phyloP scores from a whole-genome alignment of 331 rosid genomes.

The Pyrus hybrid region DNA sequence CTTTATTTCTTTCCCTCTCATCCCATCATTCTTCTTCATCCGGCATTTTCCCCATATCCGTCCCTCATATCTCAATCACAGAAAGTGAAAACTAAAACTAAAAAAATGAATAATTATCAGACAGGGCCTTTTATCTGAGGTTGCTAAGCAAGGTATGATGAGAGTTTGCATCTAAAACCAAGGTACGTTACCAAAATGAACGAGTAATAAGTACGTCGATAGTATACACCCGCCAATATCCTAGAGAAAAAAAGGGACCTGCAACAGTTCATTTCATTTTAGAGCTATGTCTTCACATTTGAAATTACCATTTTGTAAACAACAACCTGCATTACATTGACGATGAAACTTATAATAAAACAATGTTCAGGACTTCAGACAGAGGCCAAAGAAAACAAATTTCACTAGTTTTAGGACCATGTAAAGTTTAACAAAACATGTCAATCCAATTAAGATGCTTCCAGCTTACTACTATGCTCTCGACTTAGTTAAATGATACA shows the following conservation, averaged over 20 bases:
- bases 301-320: not conserved
- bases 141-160: not conserved
- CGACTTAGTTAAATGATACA: not conserved
- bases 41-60: not conserved
- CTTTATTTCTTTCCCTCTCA: not conserved
- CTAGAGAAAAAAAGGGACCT: not conserved
- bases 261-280: not conserved
- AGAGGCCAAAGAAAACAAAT: no score
- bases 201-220: no score
- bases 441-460: not conserved
- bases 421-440: not conserved
- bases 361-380: not conserved
- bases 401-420: no score
- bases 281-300: not conserved
- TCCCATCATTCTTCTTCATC: not conserved
- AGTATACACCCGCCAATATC: no score
- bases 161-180: not conserved
- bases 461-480: not conserved
- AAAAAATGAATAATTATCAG: not conserved
- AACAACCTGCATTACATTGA: not conserved
- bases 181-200: no score
- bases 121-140: not conserved
- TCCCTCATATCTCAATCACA: not conserved
- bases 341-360: not conserved
- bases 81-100: not conserved